These are phyloP conservation scores for Trichoderma polysporum DNA, from an alignment of 2,329 filamentous ascomycete genomes.

Conservation along the genomic window DNA sequence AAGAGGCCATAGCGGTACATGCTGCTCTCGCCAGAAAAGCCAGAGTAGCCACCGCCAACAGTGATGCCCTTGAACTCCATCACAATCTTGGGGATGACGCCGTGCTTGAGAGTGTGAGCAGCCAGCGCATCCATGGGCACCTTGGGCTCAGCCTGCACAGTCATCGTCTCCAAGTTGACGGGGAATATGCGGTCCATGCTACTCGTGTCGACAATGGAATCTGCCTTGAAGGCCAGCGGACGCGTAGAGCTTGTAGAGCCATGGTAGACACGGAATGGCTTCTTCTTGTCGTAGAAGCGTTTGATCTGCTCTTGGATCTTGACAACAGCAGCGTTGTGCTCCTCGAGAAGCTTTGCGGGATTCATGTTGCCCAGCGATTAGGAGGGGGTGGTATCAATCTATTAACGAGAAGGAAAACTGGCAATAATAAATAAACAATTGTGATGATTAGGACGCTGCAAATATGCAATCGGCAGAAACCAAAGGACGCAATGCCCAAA, in stretches of 20 bases:
- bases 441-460: background rate
- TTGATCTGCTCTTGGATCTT: slow-evolving; percentile 32
- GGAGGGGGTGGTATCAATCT: slow-evolving; percentile 7
- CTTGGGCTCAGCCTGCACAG: slow-evolving; percentile 57
- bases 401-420: background rate
- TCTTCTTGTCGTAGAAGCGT: slow-evolving; percentile 32
- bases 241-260: slow-evolving; percentile 62
- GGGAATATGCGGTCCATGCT: slow-evolving; percentile 52
- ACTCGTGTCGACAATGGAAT: slow-evolving; percentile 54
- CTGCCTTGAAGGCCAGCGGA: slow-evolving; percentile 37
- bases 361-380: background rate
- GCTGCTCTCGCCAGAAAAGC: slow-evolving; percentile 56
- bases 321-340: slow-evolving; percentile 30
- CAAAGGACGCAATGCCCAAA: background rate
- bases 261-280: slow-evolving; percentile 59
- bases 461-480: background rate
- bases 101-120: slow-evolving; percentile 49
- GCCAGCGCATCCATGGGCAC: slow-evolving; percentile 58
- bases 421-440: background rate
- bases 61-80: slow-evolving; percentile 62
- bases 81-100: slow-evolving; percentile 55
- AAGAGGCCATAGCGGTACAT: slow-evolving; percentile 59
- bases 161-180: slow-evolving; percentile 47
- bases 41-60: slow-evolving; percentile 56
- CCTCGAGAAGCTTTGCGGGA: slow-evolving; percentile 28